phyloP scores from a whole-genome alignment of 176 grass and related monocot species.

The Poa annua region DNA sequence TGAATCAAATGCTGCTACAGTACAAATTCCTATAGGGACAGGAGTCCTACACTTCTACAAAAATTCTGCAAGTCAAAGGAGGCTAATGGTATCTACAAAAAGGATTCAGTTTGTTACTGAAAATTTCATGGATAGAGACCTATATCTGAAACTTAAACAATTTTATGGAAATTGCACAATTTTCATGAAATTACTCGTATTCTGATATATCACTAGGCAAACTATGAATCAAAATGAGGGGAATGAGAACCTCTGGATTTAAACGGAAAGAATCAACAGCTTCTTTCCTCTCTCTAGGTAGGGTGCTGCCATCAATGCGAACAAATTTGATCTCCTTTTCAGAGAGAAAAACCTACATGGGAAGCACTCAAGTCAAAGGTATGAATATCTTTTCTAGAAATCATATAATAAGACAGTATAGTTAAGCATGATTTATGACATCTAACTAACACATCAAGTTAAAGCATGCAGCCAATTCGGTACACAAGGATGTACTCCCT shows the following conservation, averaged over 20 bases:
- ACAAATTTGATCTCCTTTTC: constrained; percentile 85
- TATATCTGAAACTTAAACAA: not conserved
- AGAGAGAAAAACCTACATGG: constrained; percentile 64
- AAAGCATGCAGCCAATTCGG: constrained; percentile 13
- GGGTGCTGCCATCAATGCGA: constrained; percentile 84
- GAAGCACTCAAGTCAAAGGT: constrained; percentile 32
- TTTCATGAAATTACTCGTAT: constrained; percentile 9
- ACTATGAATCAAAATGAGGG: constrained; percentile 26
- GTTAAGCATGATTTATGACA: constrained; percentile 21
- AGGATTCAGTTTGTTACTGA: constrained; percentile 21
- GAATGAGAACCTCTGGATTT: constrained; percentile 59
- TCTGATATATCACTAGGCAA: constrained; percentile 20
- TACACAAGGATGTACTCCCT: not conserved
- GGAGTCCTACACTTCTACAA: too few relatives aligned
- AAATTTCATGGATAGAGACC: constrained; percentile 12
- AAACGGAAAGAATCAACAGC: constrained; percentile 82
- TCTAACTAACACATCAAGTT: constrained; percentile 22
- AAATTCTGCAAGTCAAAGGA: too few relatives aligned
- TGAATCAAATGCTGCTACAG: too few relatives aligned
- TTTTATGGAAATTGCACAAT: constrained; percentile 28
- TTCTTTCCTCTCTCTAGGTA: constrained; percentile 84
- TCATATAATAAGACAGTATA: constrained; percentile 13
- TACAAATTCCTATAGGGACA: too few relatives aligned
- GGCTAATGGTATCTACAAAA: not conserved
- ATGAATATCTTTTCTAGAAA: constrained; percentile 24